These are phyloP conservation scores for Rhizoclosmatium globosum DNA, from an alignment of 192 early-diverging fungal species.

Conservation along the genomic window DNA sequence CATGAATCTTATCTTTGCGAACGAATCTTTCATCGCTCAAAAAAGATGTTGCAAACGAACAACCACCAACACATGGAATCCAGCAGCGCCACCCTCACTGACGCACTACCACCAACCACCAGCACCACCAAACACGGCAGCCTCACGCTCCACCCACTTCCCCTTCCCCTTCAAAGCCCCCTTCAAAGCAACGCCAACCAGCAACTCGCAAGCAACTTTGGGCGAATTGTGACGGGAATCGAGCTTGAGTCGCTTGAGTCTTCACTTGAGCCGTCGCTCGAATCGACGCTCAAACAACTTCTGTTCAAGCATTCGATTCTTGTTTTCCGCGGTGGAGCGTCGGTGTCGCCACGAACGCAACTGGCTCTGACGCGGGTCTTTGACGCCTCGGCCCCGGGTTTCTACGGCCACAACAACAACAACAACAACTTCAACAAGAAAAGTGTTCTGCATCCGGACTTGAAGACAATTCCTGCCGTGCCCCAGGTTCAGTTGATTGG, in stretches of 20 bases:
- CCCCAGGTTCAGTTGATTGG: conserved; percentile 33
- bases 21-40: too few relatives aligned
- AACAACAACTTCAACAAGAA: not conserved
- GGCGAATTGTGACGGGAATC: conserved; percentile 12
- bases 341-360: not conserved
- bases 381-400: conserved; percentile 2
- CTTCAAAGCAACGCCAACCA: not conserved
- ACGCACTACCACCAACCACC: too few relatives aligned
- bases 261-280: not conserved
- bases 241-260: not conserved
- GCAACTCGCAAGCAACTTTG: conserved; percentile 9
- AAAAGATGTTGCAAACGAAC: too few relatives aligned
- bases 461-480: conserved; percentile 16
- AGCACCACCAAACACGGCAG: not conserved
- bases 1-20: too few relatives aligned
- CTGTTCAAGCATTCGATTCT: conserved; percentile 30
- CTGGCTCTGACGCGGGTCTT: conserved; percentile 23
- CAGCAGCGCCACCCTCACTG: too few relatives aligned
- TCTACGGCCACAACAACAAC: conserved; percentile 21
- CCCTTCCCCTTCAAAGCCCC: not conserved
- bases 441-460: conserved; percentile 25
- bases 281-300: not conserved
- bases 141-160: not conserved
- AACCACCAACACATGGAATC: too few relatives aligned
- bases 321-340: not conserved